A percentile compares a stretch with the other conserved stretches of the same genome.
Conservation (phyloP, 73 alveolate species). For the Paraurostyla sp. region DNA sequence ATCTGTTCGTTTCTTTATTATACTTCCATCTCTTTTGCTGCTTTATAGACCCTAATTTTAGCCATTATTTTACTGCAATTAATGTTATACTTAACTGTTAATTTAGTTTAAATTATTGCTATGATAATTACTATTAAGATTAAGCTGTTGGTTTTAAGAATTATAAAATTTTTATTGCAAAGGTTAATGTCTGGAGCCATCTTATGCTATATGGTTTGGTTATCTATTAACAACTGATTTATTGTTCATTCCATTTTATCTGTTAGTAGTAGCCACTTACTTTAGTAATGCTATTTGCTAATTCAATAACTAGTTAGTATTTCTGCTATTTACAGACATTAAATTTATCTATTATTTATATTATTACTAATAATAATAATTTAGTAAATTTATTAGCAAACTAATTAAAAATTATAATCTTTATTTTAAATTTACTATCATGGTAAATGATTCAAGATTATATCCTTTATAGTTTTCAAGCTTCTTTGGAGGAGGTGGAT, state of each 20-base stretch:
- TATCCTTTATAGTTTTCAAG: neutral
- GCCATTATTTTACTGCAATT: neutral
- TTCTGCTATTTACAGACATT: slow-evolving; percentile 31
- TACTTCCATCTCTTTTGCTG: slow-evolving; percentile 11
- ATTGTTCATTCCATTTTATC: neutral
- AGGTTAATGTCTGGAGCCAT: too few relatives aligned
- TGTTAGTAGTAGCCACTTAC: neutral
- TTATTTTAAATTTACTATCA: too few relatives aligned
- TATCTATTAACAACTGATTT: neutral
- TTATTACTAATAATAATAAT: too few relatives aligned
- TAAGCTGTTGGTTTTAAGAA: neutral
- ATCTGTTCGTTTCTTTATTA: neutral
- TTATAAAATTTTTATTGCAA: neutral
- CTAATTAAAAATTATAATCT: too few relatives aligned
- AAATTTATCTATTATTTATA: neutral
- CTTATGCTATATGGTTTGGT: neutral
- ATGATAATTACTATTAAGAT: neutral
- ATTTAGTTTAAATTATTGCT: too few relatives aligned
- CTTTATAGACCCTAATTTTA: neutral
- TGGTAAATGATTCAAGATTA: neutral
- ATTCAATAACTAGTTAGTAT: slow-evolving; percentile 17
- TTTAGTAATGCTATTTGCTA: slow-evolving; percentile 24
- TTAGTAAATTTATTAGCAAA: too few relatives aligned
- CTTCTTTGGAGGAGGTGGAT: slow-evolving; percentile 58
- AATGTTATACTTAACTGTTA: too few relatives aligned